Evolutionary conservation across 305 asterid species (phyloP), one percentile per base, ranked within the genome.

Genomic region (Fraxinus platypoda): DNA sequence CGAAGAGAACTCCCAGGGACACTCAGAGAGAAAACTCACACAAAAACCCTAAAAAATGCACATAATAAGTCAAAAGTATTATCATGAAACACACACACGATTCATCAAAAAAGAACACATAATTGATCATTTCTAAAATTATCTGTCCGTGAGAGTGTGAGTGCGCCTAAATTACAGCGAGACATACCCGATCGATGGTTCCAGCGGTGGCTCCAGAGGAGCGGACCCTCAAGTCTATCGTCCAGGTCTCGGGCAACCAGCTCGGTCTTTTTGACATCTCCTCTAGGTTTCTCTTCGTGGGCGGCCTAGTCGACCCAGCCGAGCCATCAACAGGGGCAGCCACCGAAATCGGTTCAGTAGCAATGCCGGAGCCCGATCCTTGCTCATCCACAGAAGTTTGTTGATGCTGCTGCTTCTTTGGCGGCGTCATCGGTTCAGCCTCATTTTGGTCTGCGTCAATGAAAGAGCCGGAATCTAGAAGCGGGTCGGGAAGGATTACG

Each of bases 171-270:
- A 25, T 37, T 28, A 78, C n/a, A 68, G 62, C 23, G 54, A 30
- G 19, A 84, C 74, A 87, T 87, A 93, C 98, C 75, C 94, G 88
- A 84, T 92, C 97, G 37, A 87, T 57, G 12, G 80, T 77, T 64
- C 98, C 98, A 57, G 92, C 94, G 13, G 95, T 89, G 6, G 93
- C 95, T 11, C 98, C 98, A 26, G 94, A 88, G 19, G 86, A 34
- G 9, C 97, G 97, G 76, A 88, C 88, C 80, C 54, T 85, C 68
- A 92, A 77, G 37, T 91, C 93, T 37, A 91, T 78, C 11, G 25
- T 90, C 94, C 97, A 93, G 26, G 77, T 86, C 35, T 86, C 92
- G 23, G 94, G 97, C 83, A 95, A 83, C 97, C 98, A 91, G 75
- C 15, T 71, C 26, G 97, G 98, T 78, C 87, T 84, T 89, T 91